Evolutionary conservation across 1,284 basidiomycete species (phyloP).

Genomic region (Melampsora larici-populina): DNA sequence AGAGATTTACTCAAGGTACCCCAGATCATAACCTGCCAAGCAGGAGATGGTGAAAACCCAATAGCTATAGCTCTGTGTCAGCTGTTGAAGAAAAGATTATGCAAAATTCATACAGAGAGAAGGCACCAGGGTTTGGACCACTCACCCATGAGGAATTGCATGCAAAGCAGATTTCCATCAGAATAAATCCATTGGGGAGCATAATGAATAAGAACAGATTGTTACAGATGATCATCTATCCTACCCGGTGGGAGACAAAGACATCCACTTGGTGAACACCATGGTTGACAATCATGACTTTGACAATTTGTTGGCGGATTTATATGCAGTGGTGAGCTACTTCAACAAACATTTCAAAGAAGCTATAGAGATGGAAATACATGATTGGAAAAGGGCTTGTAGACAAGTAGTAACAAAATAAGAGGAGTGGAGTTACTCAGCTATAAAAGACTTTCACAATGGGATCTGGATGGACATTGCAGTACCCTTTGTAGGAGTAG

Average conservation of each 20-base stretch:
- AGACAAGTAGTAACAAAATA: no score
- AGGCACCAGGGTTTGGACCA: neutral
- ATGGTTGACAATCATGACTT: neutral
- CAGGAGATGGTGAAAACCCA: no score
- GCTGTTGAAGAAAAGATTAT: no score
- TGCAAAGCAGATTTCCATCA: neutral
- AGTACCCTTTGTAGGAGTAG: neutral
- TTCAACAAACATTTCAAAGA: neutral
- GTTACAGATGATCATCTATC: neutral
- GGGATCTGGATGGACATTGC: neutral
- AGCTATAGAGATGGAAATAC: neutral
- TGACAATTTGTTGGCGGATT: neutral
- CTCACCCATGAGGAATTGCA: neutral
- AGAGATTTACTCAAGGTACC: constrained; percentile 5
- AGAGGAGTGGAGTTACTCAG: neutral
- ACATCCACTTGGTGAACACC: neutral
- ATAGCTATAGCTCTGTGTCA: no score
- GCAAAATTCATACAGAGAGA: no score
- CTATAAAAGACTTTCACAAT: neutral
- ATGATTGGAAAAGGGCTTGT: neutral
- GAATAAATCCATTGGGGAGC: neutral
- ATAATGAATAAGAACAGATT: neutral
- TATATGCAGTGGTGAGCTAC: neutral
- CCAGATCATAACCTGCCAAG: neutral
- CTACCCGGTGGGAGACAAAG: neutral